These are phyloP conservation scores for Ogataea haglerorum DNA, from an alignment of 805 yeast genomes.

Conservation along the genomic window DNA sequence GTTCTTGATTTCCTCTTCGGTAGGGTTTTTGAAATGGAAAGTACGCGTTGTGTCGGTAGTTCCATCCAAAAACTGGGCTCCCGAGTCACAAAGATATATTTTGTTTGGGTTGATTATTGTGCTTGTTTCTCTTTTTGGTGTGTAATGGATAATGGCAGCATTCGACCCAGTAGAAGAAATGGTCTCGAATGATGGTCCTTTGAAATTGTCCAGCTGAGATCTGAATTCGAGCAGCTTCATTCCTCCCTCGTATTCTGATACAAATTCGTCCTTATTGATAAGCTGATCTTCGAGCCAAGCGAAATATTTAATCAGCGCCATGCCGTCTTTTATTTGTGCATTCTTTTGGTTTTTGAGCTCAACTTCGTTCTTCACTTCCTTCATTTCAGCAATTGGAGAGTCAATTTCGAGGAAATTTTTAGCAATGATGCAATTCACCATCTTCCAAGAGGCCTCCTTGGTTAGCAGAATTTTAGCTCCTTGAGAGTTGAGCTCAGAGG, in stretches of 20 bases:
- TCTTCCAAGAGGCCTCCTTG: conserved; percentile 63
- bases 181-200: conserved; percentile 69
- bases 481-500: conserved; percentile 26
- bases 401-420: conserved; percentile 39
- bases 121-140: conserved; percentile 46
- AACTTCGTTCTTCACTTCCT: conserved; percentile 46
- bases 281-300: conserved; percentile 57
- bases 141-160: conserved; percentile 74
- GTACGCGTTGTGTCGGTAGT: conserved; percentile 67
- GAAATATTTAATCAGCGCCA: conserved; percentile 50
- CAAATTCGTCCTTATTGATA: conserved; percentile 38
- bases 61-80: conserved; percentile 60
- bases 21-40: conserved; percentile 49
- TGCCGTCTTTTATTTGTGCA: conserved; percentile 58
- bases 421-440: conserved; percentile 46
- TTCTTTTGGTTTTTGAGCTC: conserved; percentile 50
- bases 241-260: conserved; percentile 67
- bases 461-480: conserved; percentile 46
- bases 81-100: conserved; percentile 55
- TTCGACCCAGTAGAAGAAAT: conserved; percentile 74
- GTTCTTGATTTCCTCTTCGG: conserved; percentile 42
- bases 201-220: conserved; percentile 46
- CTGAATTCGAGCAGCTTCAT: conserved; percentile 56
- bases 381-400: conserved; percentile 57
- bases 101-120: conserved; percentile 50